A percentile compares a stretch with the other conserved stretches of the same genome.
These are phyloP conservation scores for Pseudognaphalium luteoalbum DNA, from an alignment of 129 eudicot species.

Conservation along the genomic window DNA sequence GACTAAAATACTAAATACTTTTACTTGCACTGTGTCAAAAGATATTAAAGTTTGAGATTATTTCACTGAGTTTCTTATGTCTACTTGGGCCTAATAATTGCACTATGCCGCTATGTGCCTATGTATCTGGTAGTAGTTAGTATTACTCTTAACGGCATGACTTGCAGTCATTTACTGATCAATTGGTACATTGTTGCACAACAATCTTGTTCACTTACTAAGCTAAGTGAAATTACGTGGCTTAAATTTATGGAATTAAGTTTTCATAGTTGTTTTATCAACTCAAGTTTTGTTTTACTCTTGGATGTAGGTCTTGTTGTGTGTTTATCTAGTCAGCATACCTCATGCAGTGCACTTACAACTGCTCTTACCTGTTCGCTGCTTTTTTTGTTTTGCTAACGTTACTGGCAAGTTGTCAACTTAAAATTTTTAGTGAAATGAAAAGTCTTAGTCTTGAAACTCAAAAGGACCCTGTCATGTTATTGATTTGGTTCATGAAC, in stretches of 20 bases:
- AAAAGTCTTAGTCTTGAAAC: not conserved
- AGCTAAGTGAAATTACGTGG: not conserved
- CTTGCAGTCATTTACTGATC: not conserved
- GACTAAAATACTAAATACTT: not conserved
- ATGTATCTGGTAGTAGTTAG: not conserved
- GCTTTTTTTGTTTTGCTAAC: not conserved
- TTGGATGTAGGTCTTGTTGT: not conserved
- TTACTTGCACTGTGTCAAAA: not conserved
- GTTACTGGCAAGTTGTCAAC: not conserved
- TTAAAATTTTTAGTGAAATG: not conserved
- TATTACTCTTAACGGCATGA: not conserved
- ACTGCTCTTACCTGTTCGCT: not conserved
- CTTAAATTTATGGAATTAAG: not conserved
- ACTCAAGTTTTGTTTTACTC: not conserved
- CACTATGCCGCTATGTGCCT: not conserved
- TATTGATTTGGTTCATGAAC: not conserved
- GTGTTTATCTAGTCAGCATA: not conserved
- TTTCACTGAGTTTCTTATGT: not conserved
- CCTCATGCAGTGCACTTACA: not conserved
- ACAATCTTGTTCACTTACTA: not conserved
- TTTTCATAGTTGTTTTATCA: not conserved
- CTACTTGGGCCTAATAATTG: not conserved
- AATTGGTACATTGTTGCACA: not conserved
- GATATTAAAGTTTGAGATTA: not conserved
- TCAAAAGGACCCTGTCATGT: not conserved